phyloP scores from a whole-genome alignment of 169 alveolate genomes.

The Plasmodium berghei region DNA sequence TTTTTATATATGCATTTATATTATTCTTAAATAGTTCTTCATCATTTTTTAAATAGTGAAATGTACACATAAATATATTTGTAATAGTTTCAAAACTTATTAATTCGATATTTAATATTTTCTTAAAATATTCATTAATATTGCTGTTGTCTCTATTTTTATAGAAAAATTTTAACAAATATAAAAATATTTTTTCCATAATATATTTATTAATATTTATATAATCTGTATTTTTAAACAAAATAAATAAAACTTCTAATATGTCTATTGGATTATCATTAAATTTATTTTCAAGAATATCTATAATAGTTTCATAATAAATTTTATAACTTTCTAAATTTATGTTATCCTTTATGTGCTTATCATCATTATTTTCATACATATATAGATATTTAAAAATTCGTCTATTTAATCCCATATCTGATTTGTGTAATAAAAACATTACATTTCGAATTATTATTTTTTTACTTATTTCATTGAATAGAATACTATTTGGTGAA shows the following conservation, averaged over 20 bases:
- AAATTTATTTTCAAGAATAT: constrained; percentile 38
- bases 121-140: constrained; percentile 15
- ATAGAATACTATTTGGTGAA: background rate
- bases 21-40: constrained; percentile 17
- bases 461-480: constrained; percentile 57
- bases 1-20: constrained; percentile 20
- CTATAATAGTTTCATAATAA: constrained; percentile 24
- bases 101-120: constrained; percentile 30
- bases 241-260: constrained; percentile 21
- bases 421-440: constrained; percentile 35
- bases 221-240: constrained; percentile 44
- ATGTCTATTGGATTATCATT: constrained; percentile 14
- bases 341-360: constrained; percentile 21
- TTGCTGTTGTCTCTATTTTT: constrained; percentile 12
- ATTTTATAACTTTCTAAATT: constrained; percentile 33
- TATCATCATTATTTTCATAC: constrained; percentile 60
- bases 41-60: constrained; percentile 18
- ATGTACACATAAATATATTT: constrained; percentile 38
- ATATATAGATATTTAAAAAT: constrained; percentile 37
- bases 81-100: constrained; percentile 38
- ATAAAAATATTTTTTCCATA: constrained; percentile 28
- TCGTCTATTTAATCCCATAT: constrained; percentile 54
- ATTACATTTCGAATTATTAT: constrained; percentile 40
- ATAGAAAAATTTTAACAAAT: constrained; percentile 38
- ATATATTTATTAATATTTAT: constrained; percentile 22